phyloP scores from a whole-genome alignment of 257 asterid species.

The Solanum neorickii region DNA sequence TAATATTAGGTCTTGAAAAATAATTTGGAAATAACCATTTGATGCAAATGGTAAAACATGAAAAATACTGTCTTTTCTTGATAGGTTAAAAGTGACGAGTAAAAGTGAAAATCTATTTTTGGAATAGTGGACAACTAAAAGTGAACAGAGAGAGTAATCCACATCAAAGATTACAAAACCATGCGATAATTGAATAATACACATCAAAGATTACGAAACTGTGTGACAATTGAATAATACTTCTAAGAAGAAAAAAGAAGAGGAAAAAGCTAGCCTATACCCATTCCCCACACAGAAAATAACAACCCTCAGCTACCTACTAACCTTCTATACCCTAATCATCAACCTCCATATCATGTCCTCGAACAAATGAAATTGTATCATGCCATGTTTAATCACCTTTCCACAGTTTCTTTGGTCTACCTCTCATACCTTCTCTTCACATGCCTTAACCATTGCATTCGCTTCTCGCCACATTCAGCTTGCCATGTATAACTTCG shows the following conservation, averaged over 20 bases:
- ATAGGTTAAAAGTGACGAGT: neutral
- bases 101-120: too few relatives aligned
- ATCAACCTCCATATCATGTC: neutral
- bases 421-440: neutral
- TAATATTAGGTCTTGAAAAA: neutral
- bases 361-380: neutral
- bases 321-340: neutral
- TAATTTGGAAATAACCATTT: too few relatives aligned
- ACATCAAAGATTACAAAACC: too few relatives aligned
- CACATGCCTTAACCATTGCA: neutral
- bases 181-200: too few relatives aligned
- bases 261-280: neutral
- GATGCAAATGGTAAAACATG: neutral
- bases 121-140: too few relatives aligned
- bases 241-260: neutral
- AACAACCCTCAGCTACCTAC: neutral
- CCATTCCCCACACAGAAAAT: neutral
- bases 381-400: neutral
- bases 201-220: neutral
- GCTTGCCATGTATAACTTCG: accelerated
- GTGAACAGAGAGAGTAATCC: too few relatives aligned
- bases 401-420: neutral
- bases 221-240: neutral
- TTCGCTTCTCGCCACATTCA: too few relatives aligned
- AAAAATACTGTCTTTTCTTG: neutral